Conservation (phyloP, 345 rosid genomes). For the Capsella bursapastoris region DNA sequence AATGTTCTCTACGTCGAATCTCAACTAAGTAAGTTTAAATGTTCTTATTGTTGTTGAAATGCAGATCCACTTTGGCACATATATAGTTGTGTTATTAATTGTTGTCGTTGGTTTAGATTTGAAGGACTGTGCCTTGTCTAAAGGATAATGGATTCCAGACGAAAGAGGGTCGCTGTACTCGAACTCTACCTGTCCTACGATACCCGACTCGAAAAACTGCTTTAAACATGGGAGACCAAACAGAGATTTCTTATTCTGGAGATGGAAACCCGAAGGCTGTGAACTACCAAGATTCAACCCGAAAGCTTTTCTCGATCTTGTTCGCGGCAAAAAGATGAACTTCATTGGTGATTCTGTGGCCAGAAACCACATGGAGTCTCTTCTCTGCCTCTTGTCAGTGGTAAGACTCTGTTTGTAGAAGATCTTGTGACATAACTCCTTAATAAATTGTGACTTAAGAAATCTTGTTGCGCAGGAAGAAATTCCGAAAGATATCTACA, state of each 20-base stretch:
- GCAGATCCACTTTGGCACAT: not conserved
- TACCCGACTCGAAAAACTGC: constrained; percentile 68
- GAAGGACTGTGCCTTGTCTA: constrained; percentile 56
- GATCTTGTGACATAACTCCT: not conserved
- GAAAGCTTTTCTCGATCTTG: constrained; percentile 50
- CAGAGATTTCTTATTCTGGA: constrained; percentile 69
- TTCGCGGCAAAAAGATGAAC: constrained; percentile 64
- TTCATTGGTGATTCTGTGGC: constrained; percentile 84
- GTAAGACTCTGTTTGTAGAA: constrained; percentile 36
- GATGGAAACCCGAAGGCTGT: constrained; percentile 77
- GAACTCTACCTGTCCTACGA: constrained; percentile 63
- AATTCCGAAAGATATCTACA: constrained; percentile 55
- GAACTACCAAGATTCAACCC: constrained; percentile 69
- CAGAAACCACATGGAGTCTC: constrained; percentile 80
- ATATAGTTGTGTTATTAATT: not conserved
- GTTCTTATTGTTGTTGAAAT: not conserved
- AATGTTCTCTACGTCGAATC: constrained; percentile 30
- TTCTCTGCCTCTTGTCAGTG: constrained; percentile 73
- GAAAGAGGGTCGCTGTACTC: constrained; percentile 52
- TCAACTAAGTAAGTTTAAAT: constrained; percentile 13
- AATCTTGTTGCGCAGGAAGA: constrained; percentile 52
- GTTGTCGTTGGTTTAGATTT: constrained; percentile 10
- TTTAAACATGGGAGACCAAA: constrained; percentile 65
- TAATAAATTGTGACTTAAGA: not conserved
- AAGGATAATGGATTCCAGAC: constrained; percentile 71